Evolutionary conservation across 768 basidiomycete genomes (phyloP).

Genomic region (Lentinula sp.): DNA sequence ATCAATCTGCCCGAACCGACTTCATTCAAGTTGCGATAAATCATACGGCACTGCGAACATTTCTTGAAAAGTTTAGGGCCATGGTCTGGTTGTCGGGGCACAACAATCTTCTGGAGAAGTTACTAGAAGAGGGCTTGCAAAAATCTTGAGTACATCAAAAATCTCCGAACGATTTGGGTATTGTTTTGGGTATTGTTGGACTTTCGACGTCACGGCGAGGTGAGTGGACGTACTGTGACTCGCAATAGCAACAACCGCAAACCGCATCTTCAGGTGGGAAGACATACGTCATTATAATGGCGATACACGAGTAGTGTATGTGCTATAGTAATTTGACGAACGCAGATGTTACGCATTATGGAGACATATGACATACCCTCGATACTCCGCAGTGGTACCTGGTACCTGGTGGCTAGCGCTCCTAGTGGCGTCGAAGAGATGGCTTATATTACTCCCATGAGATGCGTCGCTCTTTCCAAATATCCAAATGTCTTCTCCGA

Average conservation of each 20-base stretch:
- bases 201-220: neutral
- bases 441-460: neutral
- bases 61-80: slow-evolving; percentile 88
- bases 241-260: too few relatives aligned
- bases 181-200: neutral
- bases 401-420: neutral
- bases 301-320: too few relatives aligned
- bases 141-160: slow-evolving; percentile 25
- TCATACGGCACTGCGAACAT: slow-evolving; percentile 74
- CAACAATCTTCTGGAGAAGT: slow-evolving; percentile 48
- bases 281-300: neutral
- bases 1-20: slow-evolving; percentile 67
- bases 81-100: slow-evolving; percentile 63
- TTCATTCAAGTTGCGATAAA: slow-evolving; percentile 91
- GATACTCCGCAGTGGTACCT: neutral
- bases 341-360: too few relatives aligned
- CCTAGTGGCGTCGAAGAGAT: neutral
- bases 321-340: too few relatives aligned
- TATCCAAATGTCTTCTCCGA: neutral
- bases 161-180: neutral
- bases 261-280: too few relatives aligned
- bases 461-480: neutral
- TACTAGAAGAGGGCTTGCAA: slow-evolving; percentile 68
- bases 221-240: neutral
- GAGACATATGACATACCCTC: neutral